Conservation (phyloP, 768 basidiomycete species). For the Suillus tomentosus region DNA sequence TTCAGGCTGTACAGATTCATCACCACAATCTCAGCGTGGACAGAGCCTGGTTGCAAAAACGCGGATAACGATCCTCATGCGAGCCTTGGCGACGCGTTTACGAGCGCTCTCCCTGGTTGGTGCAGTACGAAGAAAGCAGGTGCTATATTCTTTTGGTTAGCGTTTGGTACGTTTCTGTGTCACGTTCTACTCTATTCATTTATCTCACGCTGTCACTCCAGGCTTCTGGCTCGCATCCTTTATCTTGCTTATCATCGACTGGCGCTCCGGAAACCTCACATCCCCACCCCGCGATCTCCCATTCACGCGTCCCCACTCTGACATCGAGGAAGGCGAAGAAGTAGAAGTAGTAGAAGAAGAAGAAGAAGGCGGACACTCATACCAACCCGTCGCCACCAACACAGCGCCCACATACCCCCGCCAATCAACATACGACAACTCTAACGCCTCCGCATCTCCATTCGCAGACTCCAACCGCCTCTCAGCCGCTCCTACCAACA, state of each 20-base stretch:
- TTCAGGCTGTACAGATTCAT: slow-evolving; percentile 53
- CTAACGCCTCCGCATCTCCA: slow-evolving; percentile 31
- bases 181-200: neutral
- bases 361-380: slow-evolving; percentile 40
- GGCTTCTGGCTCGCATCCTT: slow-evolving; percentile 78
- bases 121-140: slow-evolving; percentile 93
- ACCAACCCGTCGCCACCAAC: slow-evolving; percentile 44
- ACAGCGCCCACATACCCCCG: slow-evolving; percentile 26
- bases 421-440: slow-evolving; percentile 28
- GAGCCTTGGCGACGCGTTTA: slow-evolving; percentile 64
- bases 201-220: slow-evolving; percentile 29
- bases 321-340: slow-evolving; percentile 51
- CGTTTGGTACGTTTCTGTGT: slow-evolving; percentile 58
- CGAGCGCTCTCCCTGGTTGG: slow-evolving; percentile 72
- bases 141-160: slow-evolving; percentile 87
- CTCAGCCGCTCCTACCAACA: slow-evolving; percentile 23
- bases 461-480: slow-evolving; percentile 56
- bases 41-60: slow-evolving; percentile 87
- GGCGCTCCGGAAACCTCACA: slow-evolving; percentile 66
- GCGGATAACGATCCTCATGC: slow-evolving; percentile 80
- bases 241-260: slow-evolving; percentile 66
- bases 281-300: slow-evolving; percentile 67
- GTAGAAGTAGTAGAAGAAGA: slow-evolving; percentile 57
- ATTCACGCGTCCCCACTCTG: slow-evolving; percentile 63
- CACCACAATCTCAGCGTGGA: slow-evolving; percentile 84